A percentile compares a stretch with the other conserved stretches of the same genome.
Conservation (phyloP, 2,329 filamentous ascomycete species). For the Fusarium sp. region DNA sequence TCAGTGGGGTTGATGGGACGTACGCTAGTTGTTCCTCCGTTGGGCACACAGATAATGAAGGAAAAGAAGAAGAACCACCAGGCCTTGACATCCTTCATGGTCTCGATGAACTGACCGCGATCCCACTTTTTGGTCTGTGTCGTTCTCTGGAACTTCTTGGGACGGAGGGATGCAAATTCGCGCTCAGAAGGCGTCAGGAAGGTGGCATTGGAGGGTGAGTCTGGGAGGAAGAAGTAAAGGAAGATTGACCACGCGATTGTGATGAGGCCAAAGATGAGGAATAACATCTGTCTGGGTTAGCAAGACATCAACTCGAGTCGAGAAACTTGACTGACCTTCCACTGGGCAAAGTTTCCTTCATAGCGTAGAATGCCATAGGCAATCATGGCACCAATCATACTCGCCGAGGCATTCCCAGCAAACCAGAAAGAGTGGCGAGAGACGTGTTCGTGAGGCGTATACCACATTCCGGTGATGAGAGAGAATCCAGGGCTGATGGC, state of each 20-base stretch:
- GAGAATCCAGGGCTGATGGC: slow-evolving; percentile 42
- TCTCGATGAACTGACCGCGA: slow-evolving; percentile 35
- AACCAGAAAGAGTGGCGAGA: slow-evolving; percentile 47
- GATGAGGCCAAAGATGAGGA: slow-evolving; percentile 27
- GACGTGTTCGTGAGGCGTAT: slow-evolving; percentile 44
- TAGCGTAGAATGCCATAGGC: slow-evolving; percentile 33
- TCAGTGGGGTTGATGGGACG: too few relatives aligned
- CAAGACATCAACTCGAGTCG: neutral
- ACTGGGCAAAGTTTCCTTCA: neutral
- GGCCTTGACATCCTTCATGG: slow-evolving; percentile 37
- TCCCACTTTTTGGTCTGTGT: slow-evolving; percentile 25
- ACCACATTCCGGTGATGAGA: slow-evolving; percentile 46
- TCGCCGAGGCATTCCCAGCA: slow-evolving; percentile 44
- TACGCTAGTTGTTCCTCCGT: slow-evolving; percentile 26
- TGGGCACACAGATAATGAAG: slow-evolving; percentile 33
- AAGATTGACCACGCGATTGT: slow-evolving; percentile 17
- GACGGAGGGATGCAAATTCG: slow-evolving; percentile 15
- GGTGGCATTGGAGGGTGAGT: slow-evolving; percentile 23
- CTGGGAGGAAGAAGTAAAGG: slow-evolving; percentile 26
- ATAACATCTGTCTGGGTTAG: slow-evolving; percentile 6
- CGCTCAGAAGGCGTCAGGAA: slow-evolving; percentile 30
- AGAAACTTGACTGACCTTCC: slow-evolving; percentile 3
- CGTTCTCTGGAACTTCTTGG: slow-evolving; percentile 20
- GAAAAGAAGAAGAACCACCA: slow-evolving; percentile 38
- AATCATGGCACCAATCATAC: slow-evolving; percentile 42